These are phyloP conservation scores for Blastomyces parvus DNA, from an alignment of 2,329 filamentous ascomycete species.

Conservation along the genomic window DNA sequence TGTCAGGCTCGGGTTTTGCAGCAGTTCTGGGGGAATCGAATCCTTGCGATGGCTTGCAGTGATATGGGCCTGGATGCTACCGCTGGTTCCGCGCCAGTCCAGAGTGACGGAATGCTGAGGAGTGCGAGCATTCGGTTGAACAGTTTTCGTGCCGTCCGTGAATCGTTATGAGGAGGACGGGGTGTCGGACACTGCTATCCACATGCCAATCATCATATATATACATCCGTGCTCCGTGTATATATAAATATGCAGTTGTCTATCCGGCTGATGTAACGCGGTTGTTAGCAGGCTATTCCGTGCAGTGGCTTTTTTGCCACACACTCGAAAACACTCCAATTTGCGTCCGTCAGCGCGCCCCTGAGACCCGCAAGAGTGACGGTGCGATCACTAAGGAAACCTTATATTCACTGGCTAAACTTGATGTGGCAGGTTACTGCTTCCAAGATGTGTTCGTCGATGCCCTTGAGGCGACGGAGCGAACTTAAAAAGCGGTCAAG, in stretches of 20 bases:
- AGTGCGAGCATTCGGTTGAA: too few species aligned
- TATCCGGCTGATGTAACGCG: neutral
- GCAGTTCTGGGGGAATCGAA: too few species aligned
- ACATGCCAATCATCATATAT: neutral
- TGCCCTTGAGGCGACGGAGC: too few species aligned
- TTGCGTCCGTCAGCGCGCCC: neutral
- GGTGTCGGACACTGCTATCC: neutral
- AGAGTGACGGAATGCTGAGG: neutral
- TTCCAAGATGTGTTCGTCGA: neutral
- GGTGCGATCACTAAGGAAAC: neutral
- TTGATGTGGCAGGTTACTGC: neutral
- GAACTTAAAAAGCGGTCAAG: too few species aligned
- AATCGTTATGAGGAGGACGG: neutral
- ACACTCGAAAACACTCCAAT: neutral
- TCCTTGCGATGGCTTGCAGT: too few species aligned
- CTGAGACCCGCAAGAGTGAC: neutral
- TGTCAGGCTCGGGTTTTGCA: too few species aligned
- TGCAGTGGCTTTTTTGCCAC: neutral
- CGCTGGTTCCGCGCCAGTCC: neutral
- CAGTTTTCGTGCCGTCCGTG: too few species aligned
- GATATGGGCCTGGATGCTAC: neutral
- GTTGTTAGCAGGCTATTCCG: neutral
- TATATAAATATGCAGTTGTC: neutral
- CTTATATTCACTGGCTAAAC: neutral
- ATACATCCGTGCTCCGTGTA: too few species aligned